A percentile compares a stretch with the other conserved stretches of the same genome.
phyloP scores from a whole-genome alignment of 495 filamentous ascomycete genomes.

The Trichoderma orchidacearum region DNA sequence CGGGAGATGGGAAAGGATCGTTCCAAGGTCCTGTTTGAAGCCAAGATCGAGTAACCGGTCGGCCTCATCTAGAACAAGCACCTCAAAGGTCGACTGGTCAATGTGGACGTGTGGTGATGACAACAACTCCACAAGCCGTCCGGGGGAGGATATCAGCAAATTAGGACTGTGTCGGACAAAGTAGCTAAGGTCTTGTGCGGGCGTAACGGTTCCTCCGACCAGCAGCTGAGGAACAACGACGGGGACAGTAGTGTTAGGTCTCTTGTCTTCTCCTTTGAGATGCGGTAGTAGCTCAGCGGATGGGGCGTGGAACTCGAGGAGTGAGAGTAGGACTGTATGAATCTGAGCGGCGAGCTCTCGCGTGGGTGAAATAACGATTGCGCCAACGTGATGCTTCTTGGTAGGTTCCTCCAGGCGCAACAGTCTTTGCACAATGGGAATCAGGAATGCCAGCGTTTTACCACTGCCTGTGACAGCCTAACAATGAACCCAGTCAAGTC shows the following conservation, averaged over 20 bases:
- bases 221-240: constrained; percentile 77
- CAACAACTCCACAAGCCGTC: constrained; percentile 75
- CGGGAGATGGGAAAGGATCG: constrained; percentile 69
- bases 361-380: constrained; percentile 85
- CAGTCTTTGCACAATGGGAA: constrained; percentile 77
- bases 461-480: constrained; percentile 87
- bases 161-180: constrained; percentile 77
- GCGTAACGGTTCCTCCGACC: constrained; percentile 68
- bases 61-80: constrained; percentile 86
- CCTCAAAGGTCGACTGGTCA: constrained; percentile 76
- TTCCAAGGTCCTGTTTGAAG: constrained; percentile 80
- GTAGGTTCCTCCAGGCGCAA: constrained; percentile 56
- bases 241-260: constrained; percentile 31
- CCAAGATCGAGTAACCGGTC: constrained; percentile 89
- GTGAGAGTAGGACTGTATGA: constrained; percentile 59
- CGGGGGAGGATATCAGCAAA: constrained; percentile 76
- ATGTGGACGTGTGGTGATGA: constrained; percentile 85
- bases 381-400: constrained; percentile 79
- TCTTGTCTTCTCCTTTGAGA: constrained; percentile 31
- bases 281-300: constrained; percentile 49
- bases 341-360: constrained; percentile 89
- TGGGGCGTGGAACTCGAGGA: constrained; percentile 69
- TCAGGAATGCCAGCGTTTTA: constrained; percentile 84
- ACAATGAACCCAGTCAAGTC: neutral
- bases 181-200: constrained; percentile 67